These are phyloP conservation scores for Calonectria pseudoreteaudii DNA, from an alignment of 2,329 filamentous ascomycete genomes.

Conservation along the genomic window DNA sequence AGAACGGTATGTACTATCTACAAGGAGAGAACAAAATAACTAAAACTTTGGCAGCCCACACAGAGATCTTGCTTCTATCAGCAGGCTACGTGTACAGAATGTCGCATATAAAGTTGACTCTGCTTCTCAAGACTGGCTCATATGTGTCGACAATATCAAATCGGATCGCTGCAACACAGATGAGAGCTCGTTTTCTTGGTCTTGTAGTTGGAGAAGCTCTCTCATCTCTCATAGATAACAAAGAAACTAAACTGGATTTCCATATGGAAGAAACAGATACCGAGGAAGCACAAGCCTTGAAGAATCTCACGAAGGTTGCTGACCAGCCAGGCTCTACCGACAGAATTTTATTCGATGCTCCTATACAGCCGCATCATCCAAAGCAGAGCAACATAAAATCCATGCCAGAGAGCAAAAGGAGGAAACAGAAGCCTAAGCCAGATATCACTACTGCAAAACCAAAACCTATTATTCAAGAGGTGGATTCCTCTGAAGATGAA, in stretches of 20 bases:
- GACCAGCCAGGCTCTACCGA: conserved; percentile 73
- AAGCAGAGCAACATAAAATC: conserved; percentile 6
- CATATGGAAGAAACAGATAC: conserved; percentile 82
- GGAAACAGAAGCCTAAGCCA: conserved; percentile 45
- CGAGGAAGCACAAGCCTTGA: conserved; percentile 81
- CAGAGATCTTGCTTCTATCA: conserved; percentile 81
- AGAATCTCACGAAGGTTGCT: conserved; percentile 69
- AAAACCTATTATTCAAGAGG: conserved; percentile 72
- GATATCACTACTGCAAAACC: conserved; percentile 45
- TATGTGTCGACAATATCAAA: conserved; percentile 89
- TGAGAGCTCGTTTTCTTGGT: conserved; percentile 82
- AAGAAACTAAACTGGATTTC: conserved; percentile 82
- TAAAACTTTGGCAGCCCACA: conserved; percentile 70
- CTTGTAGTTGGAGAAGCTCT: conserved; percentile 86
- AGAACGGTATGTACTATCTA: conserved; percentile 75
- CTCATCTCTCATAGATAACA: conserved; percentile 73
- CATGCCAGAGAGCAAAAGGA: conserved; percentile 36
- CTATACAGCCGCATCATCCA: conserved; percentile 1
- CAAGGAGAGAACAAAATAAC: conserved; percentile 13
- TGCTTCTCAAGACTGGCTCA: conserved; percentile 76
- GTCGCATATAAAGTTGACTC: conserved; percentile 73
- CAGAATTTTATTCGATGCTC: conserved; percentile 54
- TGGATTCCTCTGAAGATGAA: conserved; percentile 69
- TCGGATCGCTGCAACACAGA: conserved; percentile 81
- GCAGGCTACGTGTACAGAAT: conserved; percentile 80